Evolutionary conservation across 352 stramenopile species (phyloP), one percentile per base, ranked within the genome.

Genomic region (Achlya hypogyna): DNA sequence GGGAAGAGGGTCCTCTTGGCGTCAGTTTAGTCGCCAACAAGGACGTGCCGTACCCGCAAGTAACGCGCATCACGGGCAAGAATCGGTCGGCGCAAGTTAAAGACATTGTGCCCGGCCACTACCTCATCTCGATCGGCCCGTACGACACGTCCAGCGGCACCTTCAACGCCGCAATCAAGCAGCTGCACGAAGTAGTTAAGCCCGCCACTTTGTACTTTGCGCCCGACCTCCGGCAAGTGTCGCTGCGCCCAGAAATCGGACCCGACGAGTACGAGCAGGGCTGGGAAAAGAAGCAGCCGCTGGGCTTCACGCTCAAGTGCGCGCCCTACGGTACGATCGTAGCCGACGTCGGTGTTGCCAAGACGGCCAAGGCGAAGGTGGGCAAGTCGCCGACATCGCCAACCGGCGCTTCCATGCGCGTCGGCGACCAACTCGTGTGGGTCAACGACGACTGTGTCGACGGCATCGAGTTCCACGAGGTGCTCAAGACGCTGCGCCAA

Each of bases 101-200:
- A 56, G 86, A 95, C 65, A 85, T 95, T 34, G 83, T 93, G 51
- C 86, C 86, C 27, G 86, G 86, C 22, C 86, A 95, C 59, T 95
- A 92, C 47, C 80, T 95, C 9, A 84, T 95, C 49, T 85, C 91
- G 68, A 95, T 95, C 42, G 86, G 86, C 22, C 82, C 68, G 29
- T 95, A 95, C 70, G 89, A 83, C 69, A 95, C 86, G 0, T 75
- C 82, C 4, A 83, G 88, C 40, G 86, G 86, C 32, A 93, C 92
- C 51, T 95, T 95, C 65, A 95, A 95, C 70, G 88, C 84, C 5
- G 86, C 86, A 22, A 95, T 95, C 71, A 95, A 95, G 74, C 92
- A 91, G 31, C 64, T 95, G 58, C 86, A 95, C 69, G 91, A 93
- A 62, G 82, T 95, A 10, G 82, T 76, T 68, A 95, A 95, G 62